Evolutionary conservation across 2,329 filamentous ascomycete species (phyloP), one percentile per base, ranked within the genome.

Genomic region (Catunica adiposa): DNA sequence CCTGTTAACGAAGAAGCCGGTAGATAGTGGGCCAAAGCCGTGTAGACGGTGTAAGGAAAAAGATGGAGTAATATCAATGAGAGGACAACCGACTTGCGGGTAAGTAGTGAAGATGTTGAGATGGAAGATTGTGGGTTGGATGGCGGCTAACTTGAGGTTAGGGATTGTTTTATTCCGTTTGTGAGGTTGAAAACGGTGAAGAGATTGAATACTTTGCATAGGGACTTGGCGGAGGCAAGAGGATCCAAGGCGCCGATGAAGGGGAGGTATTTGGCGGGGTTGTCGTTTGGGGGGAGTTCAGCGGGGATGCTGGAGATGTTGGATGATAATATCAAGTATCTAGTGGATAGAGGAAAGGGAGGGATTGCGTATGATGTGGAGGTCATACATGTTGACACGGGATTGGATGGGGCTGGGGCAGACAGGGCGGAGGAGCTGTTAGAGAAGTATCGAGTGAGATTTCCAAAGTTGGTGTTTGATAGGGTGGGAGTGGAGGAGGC

Each of bases 201-300:
- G 68, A 85, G 89, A 20, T 69, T 80, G 26, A 73, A 72, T 60
- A 67, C 69, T 20, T 67, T 79, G 5, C 74, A 73, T 63, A 72
- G 71, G 44, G 74, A 78, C 56, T 69, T 53, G 68, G 70, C 56
- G 60, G 63, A 59, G 62, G 65, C 50, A 61, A 64, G 55, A 64
- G 66, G 57, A 66, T 63, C 59, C 64, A 57, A 57, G 22, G 54
- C 63, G 60, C 63, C 65, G 9, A 66, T 66, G 42, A 64, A 64
- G 54, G 53, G 20, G 25, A 42, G 66, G 31, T 77, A 95, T 51
- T 71, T 95, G 17, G 71, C 95, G 20, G 87, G 89, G 4, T 71
- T 96, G 1, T 95, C 89, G 0, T 83, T 88, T 63, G 90, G 92
- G 0, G 72, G 84, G 1, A 92, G 86, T 1, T 97, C 90, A 0